Evolutionary conservation across 148 eudicot species (phyloP).

Genomic region (Dianthus caryophyllus): DNA sequence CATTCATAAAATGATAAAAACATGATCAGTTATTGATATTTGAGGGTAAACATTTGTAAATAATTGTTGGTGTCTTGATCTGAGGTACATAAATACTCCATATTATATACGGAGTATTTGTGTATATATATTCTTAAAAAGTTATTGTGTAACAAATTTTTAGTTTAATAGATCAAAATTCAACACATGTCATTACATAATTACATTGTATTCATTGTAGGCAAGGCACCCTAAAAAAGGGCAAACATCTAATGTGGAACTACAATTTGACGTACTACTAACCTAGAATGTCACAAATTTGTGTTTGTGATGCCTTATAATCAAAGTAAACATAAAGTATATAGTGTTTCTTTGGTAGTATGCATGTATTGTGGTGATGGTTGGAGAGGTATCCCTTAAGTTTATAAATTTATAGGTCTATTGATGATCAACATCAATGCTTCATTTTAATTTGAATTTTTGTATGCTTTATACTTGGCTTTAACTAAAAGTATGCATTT

Average conservation of each 20-base stretch:
- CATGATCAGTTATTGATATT: no score
- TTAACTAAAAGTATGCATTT: neutral
- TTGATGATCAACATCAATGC: neutral
- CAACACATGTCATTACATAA: no score
- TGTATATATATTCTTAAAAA: no score
- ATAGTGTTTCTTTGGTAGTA: slow-evolving; percentile 14
- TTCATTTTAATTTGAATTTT: neutral
- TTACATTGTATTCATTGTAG: slow-evolving; percentile 5
- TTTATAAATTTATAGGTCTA: neutral
- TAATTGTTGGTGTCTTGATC: no score
- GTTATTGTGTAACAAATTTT: no score
- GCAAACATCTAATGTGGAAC: neutral
- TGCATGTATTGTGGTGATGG: neutral
- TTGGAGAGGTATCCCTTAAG: neutral
- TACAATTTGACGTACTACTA: slow-evolving; percentile 10
- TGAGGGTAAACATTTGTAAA: no score
- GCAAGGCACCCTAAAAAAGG: slow-evolving; percentile 9
- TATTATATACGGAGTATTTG: no score
- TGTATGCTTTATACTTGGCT: neutral
- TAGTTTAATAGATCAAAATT: no score
- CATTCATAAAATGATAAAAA: no score
- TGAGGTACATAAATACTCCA: no score
- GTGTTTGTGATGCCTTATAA: slow-evolving; percentile 9
- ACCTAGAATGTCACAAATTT: slow-evolving; percentile 4
- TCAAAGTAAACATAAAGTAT: slow-evolving; percentile 13